These are phyloP conservation scores for Gossypium stocksii DNA, from an alignment of 345 rosid genomes.

Conservation along the genomic window DNA sequence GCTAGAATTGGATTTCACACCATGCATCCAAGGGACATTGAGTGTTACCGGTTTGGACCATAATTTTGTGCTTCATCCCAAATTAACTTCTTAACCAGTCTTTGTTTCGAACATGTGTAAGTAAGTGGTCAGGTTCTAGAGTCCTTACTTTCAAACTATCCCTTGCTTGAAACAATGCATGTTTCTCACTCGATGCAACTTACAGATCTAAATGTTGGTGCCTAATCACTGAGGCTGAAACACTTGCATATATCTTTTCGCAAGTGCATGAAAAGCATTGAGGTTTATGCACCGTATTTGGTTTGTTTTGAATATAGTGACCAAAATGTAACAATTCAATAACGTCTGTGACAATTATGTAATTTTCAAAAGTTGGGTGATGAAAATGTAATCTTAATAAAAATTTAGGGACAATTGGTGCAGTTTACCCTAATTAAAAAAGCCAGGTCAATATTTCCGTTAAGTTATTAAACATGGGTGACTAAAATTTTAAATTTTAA, in stretches of 20 bases:
- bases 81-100: background rate
- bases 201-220: background rate
- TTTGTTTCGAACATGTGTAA: background rate
- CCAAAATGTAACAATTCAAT: too few species aligned
- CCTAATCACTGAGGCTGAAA: background rate
- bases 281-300: background rate
- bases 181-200: background rate
- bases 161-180: background rate
- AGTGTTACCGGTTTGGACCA: background rate
- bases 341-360: too few species aligned
- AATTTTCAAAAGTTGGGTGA: too few species aligned
- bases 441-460: too few species aligned
- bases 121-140: background rate
- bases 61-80: background rate
- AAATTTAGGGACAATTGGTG: too few species aligned
- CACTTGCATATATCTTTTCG: background rate
- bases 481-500: too few species aligned
- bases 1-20: background rate
- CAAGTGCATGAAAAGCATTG: background rate
- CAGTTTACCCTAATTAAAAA: too few species aligned
- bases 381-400: too few species aligned
- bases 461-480: too few species aligned
- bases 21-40: background rate
- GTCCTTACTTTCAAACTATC: background rate
- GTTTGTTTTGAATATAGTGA: background rate